Evolutionary conservation across 257 asterid species (phyloP), one percentile per base, ranked within the genome.

Genomic region (Catharanthus roseus): DNA sequence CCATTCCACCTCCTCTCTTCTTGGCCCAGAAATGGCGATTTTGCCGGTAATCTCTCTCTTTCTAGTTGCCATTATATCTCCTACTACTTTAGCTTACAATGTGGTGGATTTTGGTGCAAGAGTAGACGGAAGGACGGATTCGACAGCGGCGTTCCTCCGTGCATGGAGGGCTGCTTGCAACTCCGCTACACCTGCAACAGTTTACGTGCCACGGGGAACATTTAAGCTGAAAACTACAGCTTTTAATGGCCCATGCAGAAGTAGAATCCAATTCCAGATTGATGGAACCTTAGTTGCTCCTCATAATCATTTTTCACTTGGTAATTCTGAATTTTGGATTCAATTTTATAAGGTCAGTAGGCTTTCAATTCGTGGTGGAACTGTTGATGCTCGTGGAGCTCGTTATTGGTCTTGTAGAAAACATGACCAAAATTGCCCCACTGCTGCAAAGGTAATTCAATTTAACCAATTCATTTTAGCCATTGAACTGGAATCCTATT

Each of bases 391-490:
- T 3, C 82, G 72, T 51, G 96, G 97, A 0, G 49, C 72, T 45
- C 81, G 75, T 9, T 86, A 86, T 42, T 89, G 93, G 95, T 58
- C 84, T 7, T 89, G 96, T 21, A 79, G 89, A 13, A 76, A 71
- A 68, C n/a, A 33, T 51, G 67, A 68, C 21, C 75, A 39, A 42
- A 54, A 60, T 33, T 91, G 97, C 69, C 96, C 96, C 0, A 39
- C 33, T 36, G 96, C 95, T 53, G 90, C 96, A 18, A 85, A 88
- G 88, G 97, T 87, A 83, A 19, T n/a, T n/a, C n/a, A n/a, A n/a
- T n/a, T n/a, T n/a, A n/a, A n/a, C n/a, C n/a, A n/a, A n/a, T n/a
- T n/a, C n/a, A n/a, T n/a, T n/a, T n/a, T n/a, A n/a, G n/a, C n/a
- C n/a, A n/a, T n/a, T n/a, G n/a, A n/a, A n/a, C n/a, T n/a, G n/a